Evolutionary conservation across 2,329 filamentous ascomycete genomes (phyloP), one percentile per base, ranked within the genome.

Genomic region (Amauroascus verrucosus): DNA sequence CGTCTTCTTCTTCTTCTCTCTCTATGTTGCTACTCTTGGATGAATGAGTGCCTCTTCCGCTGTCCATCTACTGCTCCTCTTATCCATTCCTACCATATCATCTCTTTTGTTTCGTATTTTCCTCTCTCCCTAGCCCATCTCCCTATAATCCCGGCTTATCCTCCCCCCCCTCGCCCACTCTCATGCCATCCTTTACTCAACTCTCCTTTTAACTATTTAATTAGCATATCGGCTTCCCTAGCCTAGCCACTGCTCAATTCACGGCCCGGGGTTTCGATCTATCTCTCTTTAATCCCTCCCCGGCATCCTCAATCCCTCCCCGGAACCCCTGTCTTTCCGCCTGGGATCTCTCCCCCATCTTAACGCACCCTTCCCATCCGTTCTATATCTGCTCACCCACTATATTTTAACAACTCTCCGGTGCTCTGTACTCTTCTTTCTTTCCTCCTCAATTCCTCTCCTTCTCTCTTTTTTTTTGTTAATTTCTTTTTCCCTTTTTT

Each of bases 351-450:
- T 9, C 26, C 9, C 26, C n/a, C n/a, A 3, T n/a, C 33, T 37
- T n/a, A n/a, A n/a, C n/a, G n/a, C n/a, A n/a, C n/a, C 33, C n/a
- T 13, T n/a, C 40, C 24, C 8, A 40, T 40, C 37, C 37, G 3
- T 40, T 4, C 37, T 13, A 13, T 35, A 16, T 6, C 16, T 16
- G 11, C 14, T 18, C n/a, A 20, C 18, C 37, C 37, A n/a, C 37
- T 40, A 40, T 40, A 40, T 40, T 40, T 40, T n/a, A n/a, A n/a
- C 37, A 40, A 40, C 37, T 40, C 37, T 40, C 37, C 37, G 37
- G 37, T 20, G 37, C 37, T 18, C 37, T 18, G 37, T 5, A 40
- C 6, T 13, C 8, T 40, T 40, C 37, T 40, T 16, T 7, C 6
- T 11, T n/a, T 4, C 14, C 14, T 35, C 6, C 13, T 35, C 32